A percentile compares a stretch with the other conserved stretches of the same genome.
These are phyloP conservation scores for Alternaria sp. DNA, from an alignment of 2,329 filamentous ascomycete species.

Conservation along the genomic window DNA sequence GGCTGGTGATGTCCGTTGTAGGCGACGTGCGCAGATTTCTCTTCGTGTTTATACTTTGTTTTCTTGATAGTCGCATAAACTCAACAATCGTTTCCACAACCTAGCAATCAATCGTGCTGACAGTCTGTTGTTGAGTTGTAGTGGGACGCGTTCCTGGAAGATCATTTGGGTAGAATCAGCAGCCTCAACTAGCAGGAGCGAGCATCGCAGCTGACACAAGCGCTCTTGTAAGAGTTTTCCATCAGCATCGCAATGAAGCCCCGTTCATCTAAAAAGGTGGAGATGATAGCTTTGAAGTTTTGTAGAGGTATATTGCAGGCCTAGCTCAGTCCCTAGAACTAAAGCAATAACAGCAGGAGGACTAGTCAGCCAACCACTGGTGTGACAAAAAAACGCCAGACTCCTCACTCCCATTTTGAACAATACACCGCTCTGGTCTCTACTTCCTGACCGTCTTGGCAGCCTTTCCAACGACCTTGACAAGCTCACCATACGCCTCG, in stretches of 20 bases:
- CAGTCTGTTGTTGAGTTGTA: neutral
- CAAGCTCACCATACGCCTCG: slow-evolving; percentile 64
- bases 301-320: slow-evolving; percentile 8
- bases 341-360: slow-evolving; percentile 8
- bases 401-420: slow-evolving; percentile 31
- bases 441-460: slow-evolving; percentile 64
- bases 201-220: too few species aligned
- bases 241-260: too few species aligned
- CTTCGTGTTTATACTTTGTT: slow-evolving; percentile 3
- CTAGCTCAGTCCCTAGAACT: slow-evolving; percentile 6
- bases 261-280: too few species aligned
- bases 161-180: neutral
- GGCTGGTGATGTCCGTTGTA: neutral
- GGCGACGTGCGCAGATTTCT: neutral
- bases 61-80: neutral
- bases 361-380: slow-evolving; percentile 7
- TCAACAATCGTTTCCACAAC: neutral
- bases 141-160: neutral
- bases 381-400: slow-evolving; percentile 25
- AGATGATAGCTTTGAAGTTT: neutral
- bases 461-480: slow-evolving; percentile 68
- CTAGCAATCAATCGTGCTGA: neutral
- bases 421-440: slow-evolving; percentile 18
- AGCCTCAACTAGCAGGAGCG: neutral
- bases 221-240: neutral